phyloP scores from a whole-genome alignment of 176 grass and related monocot genomes.

The Ensete glaucum region DNA sequence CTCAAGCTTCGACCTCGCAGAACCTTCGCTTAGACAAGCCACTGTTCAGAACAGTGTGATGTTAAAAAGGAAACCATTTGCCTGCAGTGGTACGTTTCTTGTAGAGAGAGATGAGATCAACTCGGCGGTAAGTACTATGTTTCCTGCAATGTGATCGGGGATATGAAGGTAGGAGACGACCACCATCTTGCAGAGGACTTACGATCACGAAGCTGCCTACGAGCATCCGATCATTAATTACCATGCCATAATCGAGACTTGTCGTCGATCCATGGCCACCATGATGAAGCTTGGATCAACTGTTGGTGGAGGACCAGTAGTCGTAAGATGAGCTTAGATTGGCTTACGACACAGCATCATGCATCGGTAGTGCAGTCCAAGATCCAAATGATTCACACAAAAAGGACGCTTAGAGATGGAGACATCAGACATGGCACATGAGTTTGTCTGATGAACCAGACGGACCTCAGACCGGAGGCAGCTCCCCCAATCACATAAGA shows the following conservation, averaged over 20 bases:
- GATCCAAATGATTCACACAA: neutral
- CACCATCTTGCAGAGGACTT: too few species aligned
- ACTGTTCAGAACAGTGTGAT: too few species aligned
- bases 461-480: neutral
- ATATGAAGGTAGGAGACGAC: too few species aligned
- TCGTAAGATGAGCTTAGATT: neutral
- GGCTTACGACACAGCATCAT: too few species aligned
- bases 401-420: neutral
- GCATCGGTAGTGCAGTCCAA: neutral
- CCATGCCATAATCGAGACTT: neutral
- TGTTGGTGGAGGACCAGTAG: neutral
- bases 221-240: neutral
- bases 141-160: too few species aligned
- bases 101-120: too few species aligned
- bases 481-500: neutral
- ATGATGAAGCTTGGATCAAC: neutral
- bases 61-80: too few species aligned
- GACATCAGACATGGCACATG: slow-evolving; percentile 5
- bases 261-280: neutral
- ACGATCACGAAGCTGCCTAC: too few species aligned
- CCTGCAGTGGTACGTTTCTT: too few species aligned
- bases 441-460: neutral
- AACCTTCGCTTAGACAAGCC: too few species aligned
- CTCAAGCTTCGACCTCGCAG: too few species aligned
- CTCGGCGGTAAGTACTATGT: too few species aligned